phyloP scores from a whole-genome alignment of 2,329 filamentous ascomycete genomes.

The Arachnopeziza araneosa region DNA sequence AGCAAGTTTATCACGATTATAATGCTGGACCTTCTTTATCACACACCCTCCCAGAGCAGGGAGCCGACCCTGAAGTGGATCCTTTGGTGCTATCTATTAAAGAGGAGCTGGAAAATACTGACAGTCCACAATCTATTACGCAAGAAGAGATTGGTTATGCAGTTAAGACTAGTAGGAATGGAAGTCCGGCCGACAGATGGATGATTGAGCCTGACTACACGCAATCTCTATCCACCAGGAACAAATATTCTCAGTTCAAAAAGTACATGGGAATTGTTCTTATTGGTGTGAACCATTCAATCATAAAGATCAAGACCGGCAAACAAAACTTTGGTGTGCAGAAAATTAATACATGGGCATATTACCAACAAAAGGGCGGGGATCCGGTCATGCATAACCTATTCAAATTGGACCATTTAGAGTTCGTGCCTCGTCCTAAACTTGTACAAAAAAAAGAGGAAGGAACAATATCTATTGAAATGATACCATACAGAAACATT shows the following conservation, averaged over 20 bases:
- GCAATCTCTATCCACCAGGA: background rate
- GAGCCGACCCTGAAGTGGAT: background rate
- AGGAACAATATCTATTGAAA: background rate
- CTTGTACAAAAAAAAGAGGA: background rate
- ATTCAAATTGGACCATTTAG: slow-evolving; percentile 5
- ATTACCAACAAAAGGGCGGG: slow-evolving; percentile 8
- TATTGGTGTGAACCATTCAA: background rate
- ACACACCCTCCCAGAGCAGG: background rate
- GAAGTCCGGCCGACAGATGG: background rate
- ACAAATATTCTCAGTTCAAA: background rate
- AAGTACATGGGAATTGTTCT: background rate
- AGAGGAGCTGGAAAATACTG: background rate
- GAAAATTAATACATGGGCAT: slow-evolving; percentile 1
- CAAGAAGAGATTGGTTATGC: background rate
- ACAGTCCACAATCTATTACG: background rate
- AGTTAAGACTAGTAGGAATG: background rate
- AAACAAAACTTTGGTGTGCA: background rate
- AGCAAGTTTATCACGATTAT: background rate
- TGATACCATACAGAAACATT: background rate
- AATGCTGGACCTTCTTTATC: background rate
- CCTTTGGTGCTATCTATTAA: background rate
- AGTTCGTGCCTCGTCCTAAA: background rate
- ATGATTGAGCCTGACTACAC: background rate
- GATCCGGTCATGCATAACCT: slow-evolving; percentile 3
- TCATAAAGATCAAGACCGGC: background rate